phyloP scores from a whole-genome alignment of 495 filamentous ascomycete species.

The Penicillium silybi region DNA sequence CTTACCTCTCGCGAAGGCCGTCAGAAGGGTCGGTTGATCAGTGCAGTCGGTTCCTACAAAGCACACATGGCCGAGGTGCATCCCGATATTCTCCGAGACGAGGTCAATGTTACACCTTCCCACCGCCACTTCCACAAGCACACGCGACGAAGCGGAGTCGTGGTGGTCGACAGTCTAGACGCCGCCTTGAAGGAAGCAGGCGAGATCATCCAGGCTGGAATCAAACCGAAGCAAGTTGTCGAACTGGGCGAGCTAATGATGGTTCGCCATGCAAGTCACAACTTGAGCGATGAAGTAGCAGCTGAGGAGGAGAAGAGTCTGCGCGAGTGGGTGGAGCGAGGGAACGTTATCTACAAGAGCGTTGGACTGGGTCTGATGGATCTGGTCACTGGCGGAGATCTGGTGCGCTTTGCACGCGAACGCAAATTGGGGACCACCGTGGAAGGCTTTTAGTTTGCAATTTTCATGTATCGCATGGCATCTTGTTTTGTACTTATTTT shows the following conservation, averaged over 20 bases:
- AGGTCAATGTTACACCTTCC: constrained; percentile 50
- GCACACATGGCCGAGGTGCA: constrained; percentile 84
- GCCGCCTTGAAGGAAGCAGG: constrained; percentile 82
- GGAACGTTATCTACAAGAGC: constrained; percentile 65
- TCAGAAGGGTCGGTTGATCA: constrained; percentile 71
- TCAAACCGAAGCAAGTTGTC: constrained; percentile 68
- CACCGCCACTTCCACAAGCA: constrained; percentile 67
- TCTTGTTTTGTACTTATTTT: too few relatives aligned
- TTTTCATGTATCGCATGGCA: constrained; percentile 4
- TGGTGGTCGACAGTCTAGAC: constrained; percentile 79
- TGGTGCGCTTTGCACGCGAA: constrained; percentile 69
- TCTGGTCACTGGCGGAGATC: constrained; percentile 64
- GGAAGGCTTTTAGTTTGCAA: constrained; percentile 42
- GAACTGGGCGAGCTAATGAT: constrained; percentile 85
- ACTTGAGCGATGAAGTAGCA: constrained; percentile 29
- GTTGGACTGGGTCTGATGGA: constrained; percentile 48
- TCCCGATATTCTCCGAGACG: constrained; percentile 66
- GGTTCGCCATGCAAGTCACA: constrained; percentile 49
- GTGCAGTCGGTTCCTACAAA: constrained; percentile 81
- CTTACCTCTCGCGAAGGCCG: constrained; percentile 67
- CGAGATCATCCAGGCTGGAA: constrained; percentile 76
- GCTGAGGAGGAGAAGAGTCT: constrained; percentile 52
- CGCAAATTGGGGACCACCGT: constrained; percentile 70
- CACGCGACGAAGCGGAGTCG: constrained; percentile 64
- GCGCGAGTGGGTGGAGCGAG: constrained; percentile 66